Conservation (phyloP, 345 rosid species). For the Linum usitatissimum region DNA sequence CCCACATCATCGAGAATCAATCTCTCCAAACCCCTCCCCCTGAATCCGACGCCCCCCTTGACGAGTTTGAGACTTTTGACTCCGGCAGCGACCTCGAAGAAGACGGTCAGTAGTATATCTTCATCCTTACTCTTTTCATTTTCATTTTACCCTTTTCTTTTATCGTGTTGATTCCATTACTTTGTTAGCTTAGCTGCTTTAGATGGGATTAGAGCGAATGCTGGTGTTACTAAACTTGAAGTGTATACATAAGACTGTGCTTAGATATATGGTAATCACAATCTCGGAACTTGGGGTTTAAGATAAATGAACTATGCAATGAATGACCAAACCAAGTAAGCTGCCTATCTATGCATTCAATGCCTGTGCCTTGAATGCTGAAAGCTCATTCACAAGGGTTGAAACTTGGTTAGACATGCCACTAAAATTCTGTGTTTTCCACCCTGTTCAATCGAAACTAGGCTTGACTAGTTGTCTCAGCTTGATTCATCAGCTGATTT, state of each 20-base stretch:
- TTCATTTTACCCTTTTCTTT: background rate
- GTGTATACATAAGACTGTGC: no score
- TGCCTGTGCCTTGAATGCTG: background rate
- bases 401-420: background rate
- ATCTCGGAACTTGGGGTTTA: no score
- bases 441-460: no score
- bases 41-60: conserved; percentile 25
- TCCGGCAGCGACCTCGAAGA: conserved; percentile 92
- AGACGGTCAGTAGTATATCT: conserved; percentile 38
- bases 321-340: background rate
- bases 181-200: background rate
- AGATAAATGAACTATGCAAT: background rate
- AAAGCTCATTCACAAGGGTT: background rate
- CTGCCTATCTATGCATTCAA: background rate
- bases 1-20: conserved; percentile 52
- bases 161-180: no score
- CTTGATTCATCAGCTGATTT: no score
- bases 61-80: conserved; percentile 47
- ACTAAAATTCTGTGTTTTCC: background rate
- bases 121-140: background rate
- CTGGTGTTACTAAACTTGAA: no score
- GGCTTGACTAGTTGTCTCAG: no score
- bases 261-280: no score
- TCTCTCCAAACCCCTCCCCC: conserved; percentile 60
- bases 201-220: no score